These are phyloP conservation scores for Cryptococcus maquisensis DNA, from an alignment of 1,284 basidiomycete species.

Conservation along the genomic window DNA sequence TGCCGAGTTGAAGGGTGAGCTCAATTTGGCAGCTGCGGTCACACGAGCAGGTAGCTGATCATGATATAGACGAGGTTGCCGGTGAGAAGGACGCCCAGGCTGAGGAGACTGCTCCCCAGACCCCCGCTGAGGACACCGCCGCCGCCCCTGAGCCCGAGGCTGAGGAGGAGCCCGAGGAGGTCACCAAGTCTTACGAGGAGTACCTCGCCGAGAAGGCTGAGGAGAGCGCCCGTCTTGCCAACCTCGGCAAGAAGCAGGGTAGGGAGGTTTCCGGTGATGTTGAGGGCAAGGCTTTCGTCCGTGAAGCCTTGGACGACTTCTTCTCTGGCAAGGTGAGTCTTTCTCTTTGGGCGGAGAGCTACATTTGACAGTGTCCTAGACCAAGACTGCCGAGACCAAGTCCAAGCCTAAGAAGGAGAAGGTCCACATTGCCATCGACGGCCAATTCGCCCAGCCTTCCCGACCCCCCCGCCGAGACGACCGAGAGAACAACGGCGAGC, in stretches of 20 bases:
- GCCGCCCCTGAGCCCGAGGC: conserved; percentile 26
- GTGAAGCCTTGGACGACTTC: conserved; percentile 45
- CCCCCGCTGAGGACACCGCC: conserved; percentile 39
- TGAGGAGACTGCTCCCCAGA: conserved; percentile 42
- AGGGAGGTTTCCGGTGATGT: conserved; percentile 25
- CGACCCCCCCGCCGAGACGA: conserved; percentile 27
- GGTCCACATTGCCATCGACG: conserved; percentile 49
- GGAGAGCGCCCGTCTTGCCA: conserved; percentile 34
- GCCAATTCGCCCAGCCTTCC: conserved; percentile 44
- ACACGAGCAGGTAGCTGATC: not conserved
- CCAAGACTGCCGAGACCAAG: conserved; percentile 76
- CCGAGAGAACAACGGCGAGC: conserved; percentile 6
- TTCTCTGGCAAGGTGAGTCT: conserved; percentile 47
- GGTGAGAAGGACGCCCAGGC: conserved; percentile 51
- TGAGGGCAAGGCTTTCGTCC: conserved; percentile 40
- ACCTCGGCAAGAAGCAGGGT: conserved; percentile 34
- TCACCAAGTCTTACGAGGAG: conserved; percentile 59
- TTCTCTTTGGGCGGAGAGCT: not conserved
- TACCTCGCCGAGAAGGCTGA: conserved; percentile 49
- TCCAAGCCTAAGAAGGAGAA: conserved; percentile 66
- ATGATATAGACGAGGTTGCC: conserved; percentile 47
- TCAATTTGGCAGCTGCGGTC: not conserved
- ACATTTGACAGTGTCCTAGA: conserved; percentile 54
- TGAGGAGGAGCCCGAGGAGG: conserved; percentile 82
- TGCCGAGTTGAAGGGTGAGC: conserved; percentile 64